Evolutionary conservation across 164 flowering plant species (phyloP).

Genomic region (Stephania yunnanensis): DNA sequence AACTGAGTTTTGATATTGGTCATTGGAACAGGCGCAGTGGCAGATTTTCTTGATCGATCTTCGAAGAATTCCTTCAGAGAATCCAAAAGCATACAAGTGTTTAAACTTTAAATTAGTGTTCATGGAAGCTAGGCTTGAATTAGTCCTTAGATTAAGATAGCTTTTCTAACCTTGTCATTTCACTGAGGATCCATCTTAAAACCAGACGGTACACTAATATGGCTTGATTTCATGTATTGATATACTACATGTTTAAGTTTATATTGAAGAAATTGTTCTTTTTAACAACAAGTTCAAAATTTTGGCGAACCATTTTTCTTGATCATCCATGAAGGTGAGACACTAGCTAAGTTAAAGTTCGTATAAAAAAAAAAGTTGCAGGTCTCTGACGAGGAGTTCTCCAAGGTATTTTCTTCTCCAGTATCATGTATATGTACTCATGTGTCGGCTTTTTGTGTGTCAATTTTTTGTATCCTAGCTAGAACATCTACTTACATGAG

Average conservation of each 20-base stretch:
- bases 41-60: constrained; percentile 4
- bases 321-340: constrained; percentile 69
- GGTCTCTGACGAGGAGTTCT: constrained; percentile 60
- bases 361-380: constrained; percentile 65
- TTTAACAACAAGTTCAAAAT: no score
- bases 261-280: no score
- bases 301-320: constrained; percentile 13
- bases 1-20: constrained; percentile 20
- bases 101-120: neutral
- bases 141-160: neutral
- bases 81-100: constrained; percentile 16
- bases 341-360: constrained; percentile 53
- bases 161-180: constrained; percentile 41
- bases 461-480: neutral
- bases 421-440: neutral
- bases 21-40: constrained; percentile 4
- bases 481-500: neutral
- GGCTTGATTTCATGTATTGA: no score
- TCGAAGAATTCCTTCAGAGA: neutral
- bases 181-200: constrained; percentile 31
- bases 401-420: constrained; percentile 34
- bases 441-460: neutral
- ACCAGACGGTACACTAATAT: no score
- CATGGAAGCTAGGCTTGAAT: constrained; percentile 9
- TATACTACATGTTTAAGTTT: no score